These are phyloP conservation scores for Malassezia dermatis DNA, from an alignment of 1,284 basidiomycete species.

Conservation along the genomic window DNA sequence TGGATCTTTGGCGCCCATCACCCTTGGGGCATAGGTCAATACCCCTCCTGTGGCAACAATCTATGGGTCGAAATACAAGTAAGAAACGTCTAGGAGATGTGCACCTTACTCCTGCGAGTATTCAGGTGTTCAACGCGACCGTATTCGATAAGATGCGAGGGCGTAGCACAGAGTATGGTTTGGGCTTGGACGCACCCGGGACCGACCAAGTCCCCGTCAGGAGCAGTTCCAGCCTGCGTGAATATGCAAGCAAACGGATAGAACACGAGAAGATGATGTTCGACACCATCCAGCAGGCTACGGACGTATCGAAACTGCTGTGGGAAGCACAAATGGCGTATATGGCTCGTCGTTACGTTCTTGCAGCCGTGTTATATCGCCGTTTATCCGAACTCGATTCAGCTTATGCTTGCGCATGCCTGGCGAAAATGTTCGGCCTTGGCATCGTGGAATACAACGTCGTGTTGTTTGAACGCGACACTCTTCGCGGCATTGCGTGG, in stretches of 20 bases:
- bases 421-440: conserved; percentile 16
- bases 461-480: conserved; percentile 14
- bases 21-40: conserved; percentile 11
- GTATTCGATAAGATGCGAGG: conserved; percentile 7
- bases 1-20: conserved; percentile 11
- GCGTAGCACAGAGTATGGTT: conserved; percentile 8
- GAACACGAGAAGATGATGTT: conserved; percentile 2
- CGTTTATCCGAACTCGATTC: conserved; percentile 11
- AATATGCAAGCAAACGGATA: conserved; percentile 7
- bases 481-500: conserved; percentile 16
- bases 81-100: conserved; percentile 7
- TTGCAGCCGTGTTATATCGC: conserved; percentile 4
- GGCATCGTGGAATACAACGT: conserved; percentile 4
- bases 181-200: conserved; percentile 3
- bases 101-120: conserved; percentile 3
- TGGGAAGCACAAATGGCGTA: conserved; percentile 13
- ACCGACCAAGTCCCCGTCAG: neutral
- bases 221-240: conserved; percentile 4
- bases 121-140: conserved; percentile 16
- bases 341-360: conserved; percentile 7
- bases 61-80: neutral
- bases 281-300: conserved; percentile 4
- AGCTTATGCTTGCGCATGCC: conserved; percentile 2
- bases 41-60: conserved; percentile 5
- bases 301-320: conserved; percentile 3